phyloP scores from a whole-genome alignment of 1,139 yeast species.

The Lodderomyces parapsilosis region DNA sequence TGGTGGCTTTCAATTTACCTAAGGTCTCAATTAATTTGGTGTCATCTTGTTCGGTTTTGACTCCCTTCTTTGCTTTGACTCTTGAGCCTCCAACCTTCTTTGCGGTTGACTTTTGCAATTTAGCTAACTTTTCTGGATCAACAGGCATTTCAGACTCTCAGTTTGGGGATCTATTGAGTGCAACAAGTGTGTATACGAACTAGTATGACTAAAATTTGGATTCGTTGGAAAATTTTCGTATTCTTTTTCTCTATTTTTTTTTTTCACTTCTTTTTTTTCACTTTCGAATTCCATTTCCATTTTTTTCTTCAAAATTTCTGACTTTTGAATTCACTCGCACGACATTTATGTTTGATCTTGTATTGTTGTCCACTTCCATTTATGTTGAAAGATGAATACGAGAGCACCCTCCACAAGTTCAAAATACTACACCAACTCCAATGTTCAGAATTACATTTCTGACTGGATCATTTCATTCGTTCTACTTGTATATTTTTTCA shows the following conservation, averaged over 20 bases:
- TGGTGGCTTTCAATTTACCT: constrained; percentile 86
- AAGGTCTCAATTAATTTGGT: constrained; percentile 87
- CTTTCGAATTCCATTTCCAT: no score
- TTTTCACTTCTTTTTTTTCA: no score
- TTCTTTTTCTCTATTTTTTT: background rate
- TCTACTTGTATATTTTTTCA: constrained; percentile 27
- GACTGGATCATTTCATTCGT: constrained; percentile 33
- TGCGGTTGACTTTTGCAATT: constrained; percentile 69
- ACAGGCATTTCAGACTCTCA: constrained; percentile 55
- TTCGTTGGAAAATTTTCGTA: constrained; percentile 1
- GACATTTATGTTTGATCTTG: background rate
- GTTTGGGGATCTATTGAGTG: background rate
- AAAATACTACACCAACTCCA: background rate
- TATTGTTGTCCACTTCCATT: background rate
- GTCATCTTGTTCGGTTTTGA: constrained; percentile 75
- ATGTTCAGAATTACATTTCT: constrained; percentile 19
- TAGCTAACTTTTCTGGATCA: constrained; percentile 86
- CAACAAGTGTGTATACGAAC: background rate
- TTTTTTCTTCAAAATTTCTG: background rate
- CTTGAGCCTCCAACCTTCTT: constrained; percentile 90
- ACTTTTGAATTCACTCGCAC: constrained; percentile 1
- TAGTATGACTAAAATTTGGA: background rate
- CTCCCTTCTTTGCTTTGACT: constrained; percentile 71
- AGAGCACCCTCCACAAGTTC: background rate
- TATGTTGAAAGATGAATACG: background rate